Percentiles rank a stretch among this genome's conserved stretches.
phyloP scores from a whole-genome alignment of 1,284 basidiomycete genomes.

The Fistulina hepatica region DNA sequence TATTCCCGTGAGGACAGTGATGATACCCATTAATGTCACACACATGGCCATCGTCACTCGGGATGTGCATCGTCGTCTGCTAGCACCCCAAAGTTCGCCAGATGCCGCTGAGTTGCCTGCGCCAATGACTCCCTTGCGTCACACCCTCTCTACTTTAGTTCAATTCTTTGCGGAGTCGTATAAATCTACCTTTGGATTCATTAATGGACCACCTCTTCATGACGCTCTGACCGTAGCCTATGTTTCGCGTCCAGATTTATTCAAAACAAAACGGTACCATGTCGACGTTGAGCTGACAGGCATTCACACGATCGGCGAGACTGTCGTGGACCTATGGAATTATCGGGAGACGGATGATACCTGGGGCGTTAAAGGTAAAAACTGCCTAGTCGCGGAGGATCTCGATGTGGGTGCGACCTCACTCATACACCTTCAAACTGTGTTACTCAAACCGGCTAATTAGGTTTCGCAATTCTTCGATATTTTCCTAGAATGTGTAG shows the following conservation, averaged over 20 bases:
- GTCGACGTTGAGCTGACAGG: conserved; percentile 70
- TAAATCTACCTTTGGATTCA: conserved; percentile 60
- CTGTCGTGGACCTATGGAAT: conserved; percentile 64
- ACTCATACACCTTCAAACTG: background rate
- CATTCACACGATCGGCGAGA: conserved; percentile 56
- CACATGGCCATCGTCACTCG: conserved; percentile 67
- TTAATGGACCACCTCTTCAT: conserved; percentile 70
- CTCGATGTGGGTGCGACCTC: conserved; percentile 42
- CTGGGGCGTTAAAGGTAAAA: conserved; percentile 61
- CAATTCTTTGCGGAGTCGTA: conserved; percentile 63
- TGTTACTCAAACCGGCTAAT: conserved; percentile 1
- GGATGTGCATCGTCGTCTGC: conserved; percentile 39
- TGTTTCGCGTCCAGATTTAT: conserved; percentile 52
- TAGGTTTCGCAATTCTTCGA: conserved; percentile 58
- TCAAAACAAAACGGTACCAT: conserved; percentile 46
- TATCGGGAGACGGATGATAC: conserved; percentile 45
- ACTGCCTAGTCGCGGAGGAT: conserved; percentile 57
- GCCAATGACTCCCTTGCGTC: conserved; percentile 48
- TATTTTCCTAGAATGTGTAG: conserved; percentile 49
- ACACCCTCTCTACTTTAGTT: conserved; percentile 63
- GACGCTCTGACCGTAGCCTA: conserved; percentile 74
- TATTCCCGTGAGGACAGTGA: conserved; percentile 37
- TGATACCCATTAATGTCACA: conserved; percentile 80
- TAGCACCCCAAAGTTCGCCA: conserved; percentile 26
- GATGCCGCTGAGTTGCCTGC: conserved; percentile 23